Base-by-base conservation (phyloP, 495 filamentous ascomycete genomes). In the Neurospora discreta region DNA sequence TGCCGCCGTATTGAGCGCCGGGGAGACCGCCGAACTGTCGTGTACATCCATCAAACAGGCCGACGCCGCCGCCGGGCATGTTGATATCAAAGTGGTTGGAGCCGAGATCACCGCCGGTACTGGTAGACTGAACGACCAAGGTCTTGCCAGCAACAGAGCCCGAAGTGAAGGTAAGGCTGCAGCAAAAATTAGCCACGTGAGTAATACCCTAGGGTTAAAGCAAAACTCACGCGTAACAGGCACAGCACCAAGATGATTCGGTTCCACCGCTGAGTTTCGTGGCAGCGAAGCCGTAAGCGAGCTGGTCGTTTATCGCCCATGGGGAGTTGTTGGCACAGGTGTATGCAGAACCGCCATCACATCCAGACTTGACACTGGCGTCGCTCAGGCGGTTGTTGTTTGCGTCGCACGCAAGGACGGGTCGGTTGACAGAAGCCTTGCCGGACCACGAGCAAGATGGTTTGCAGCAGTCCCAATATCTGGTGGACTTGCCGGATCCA, bases 391-490 rank as follows among this genome's bases (percentile, higher is more conserved):
- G 84, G 69, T 83, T 81, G 81, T 88, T 84, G 72, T 81, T 81
- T 75, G 79, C 80, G 75, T 87, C 80, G 74, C 87, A 89, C 68
- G 82, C 83, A 16, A 77, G 79, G 73, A 88, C 85, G 1, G 84
- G 84, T n/a, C 75, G 75, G 71, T 80, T 84, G 36, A 85, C 82
- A 10, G 79, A 42, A 3, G 85, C 86, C 76, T 88, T 88, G 38
- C 81, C 83, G n/a, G 78, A 76, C 87, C 86, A 89, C 3, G 86
- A 77, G 78, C 87, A 89, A 20, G 84, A 86, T 16, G 86, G 83
- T 77, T 89, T 89, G 80, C 87, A 89, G 81, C 87, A 89, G 75
- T 89, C 87, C 87, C 87, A 89, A 79, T 88, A 88, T 38, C 75
- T 72, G 7, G 75, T 76, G 3, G 76, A 78, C 72, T 77, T 68